These are phyloP conservation scores for Erythrophleum fordii DNA, from an alignment of 306 rosid genomes.

Conservation along the genomic window DNA sequence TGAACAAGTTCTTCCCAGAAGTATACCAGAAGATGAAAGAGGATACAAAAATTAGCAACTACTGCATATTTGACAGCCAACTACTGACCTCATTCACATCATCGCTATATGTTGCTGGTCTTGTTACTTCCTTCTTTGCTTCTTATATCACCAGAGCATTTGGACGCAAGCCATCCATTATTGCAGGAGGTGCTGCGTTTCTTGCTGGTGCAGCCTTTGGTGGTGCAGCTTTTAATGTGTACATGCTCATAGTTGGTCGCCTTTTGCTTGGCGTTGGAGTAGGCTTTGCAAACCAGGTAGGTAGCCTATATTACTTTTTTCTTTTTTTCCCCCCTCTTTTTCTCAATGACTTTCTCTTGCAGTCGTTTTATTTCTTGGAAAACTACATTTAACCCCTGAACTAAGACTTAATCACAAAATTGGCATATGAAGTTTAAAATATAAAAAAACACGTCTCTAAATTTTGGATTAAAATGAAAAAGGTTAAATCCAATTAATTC, in stretches of 20 bases:
- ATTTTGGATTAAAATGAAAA: too few species aligned
- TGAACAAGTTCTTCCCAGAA: constrained; percentile 7
- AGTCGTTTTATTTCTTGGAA: too few species aligned
- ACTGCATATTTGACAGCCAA: constrained; percentile 14
- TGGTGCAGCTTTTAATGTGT: not conserved
- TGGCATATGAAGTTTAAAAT: too few species aligned
- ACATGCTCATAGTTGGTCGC: not conserved
- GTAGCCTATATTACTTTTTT: too few species aligned
- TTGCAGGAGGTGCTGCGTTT: not conserved
- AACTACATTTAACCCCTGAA: too few species aligned
- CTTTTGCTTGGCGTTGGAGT: constrained; percentile 4
- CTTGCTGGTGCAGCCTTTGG: not conserved
- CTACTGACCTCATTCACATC: not conserved
- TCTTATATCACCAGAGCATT: not conserved
- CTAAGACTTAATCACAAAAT: not conserved
- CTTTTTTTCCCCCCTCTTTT: too few species aligned
- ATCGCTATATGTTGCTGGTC: not conserved
- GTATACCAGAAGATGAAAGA: not conserved
- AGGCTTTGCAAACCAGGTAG: constrained; percentile 1
- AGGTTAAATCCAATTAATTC: too few species aligned
- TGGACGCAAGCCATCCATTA: constrained; percentile 1
- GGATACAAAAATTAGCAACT: not conserved
- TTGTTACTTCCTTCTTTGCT: not conserved
- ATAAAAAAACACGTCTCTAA: too few species aligned
- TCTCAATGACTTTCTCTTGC: too few species aligned